Conservation (phyloP, 2,329 filamentous ascomycete genomes). For the Bisporella sp. region DNA sequence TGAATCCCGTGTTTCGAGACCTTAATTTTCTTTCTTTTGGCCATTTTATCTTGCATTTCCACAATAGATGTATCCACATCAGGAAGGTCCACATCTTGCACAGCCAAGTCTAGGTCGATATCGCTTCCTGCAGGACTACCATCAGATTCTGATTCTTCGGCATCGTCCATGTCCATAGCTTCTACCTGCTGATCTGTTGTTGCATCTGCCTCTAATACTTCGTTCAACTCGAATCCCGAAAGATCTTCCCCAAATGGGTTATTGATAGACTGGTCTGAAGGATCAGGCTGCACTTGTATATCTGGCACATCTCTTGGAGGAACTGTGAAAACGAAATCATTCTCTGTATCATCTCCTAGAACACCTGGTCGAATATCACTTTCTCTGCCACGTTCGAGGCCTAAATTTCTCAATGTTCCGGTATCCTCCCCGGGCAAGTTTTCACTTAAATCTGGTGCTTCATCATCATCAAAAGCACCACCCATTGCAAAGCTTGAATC, state of each 20-base stretch:
- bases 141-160: constrained; percentile 5
- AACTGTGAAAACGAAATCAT: constrained; percentile 26
- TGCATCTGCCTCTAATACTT: constrained; percentile 1
- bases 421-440: constrained; percentile 18
- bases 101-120: constrained; percentile 7
- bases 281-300: neutral
- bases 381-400: constrained; percentile 12
- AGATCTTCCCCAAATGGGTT: constrained; percentile 1
- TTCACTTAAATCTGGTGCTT: constrained; percentile 11
- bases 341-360: constrained; percentile 26
- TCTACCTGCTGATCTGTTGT: constrained; percentile 10
- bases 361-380: constrained; percentile 23
- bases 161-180: constrained; percentile 17
- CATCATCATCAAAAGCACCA: constrained; percentile 15
- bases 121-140: neutral
- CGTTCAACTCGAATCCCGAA: neutral
- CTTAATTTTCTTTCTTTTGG: constrained; percentile 44
- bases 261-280: neutral
- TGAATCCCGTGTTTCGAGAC: constrained; percentile 66
- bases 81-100: constrained; percentile 13
- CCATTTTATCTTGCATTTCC: constrained; percentile 15
- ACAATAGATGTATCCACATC: constrained; percentile 3
- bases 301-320: constrained; percentile 20
- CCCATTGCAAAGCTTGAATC: constrained; percentile 23
- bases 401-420: constrained; percentile 13